Percentiles rank a stretch among this genome's conserved stretches.
phyloP scores from a whole-genome alignment of 1,139 yeast species.

The Hansenula lynferdii region DNA sequence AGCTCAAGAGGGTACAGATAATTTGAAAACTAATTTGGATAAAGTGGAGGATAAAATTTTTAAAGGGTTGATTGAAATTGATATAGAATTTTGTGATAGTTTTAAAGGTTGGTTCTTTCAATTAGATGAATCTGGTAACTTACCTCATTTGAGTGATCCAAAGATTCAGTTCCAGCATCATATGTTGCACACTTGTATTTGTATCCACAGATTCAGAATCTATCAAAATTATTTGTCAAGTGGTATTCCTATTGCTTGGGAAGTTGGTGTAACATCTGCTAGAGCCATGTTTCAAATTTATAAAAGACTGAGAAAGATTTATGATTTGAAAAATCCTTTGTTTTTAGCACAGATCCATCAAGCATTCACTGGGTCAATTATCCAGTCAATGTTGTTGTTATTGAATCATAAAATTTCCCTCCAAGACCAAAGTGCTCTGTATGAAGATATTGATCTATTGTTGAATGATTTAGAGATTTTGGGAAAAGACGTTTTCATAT shows the following conservation, averaged over 20 bases:
- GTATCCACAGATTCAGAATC: conserved; percentile 26
- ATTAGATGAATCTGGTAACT: conserved; percentile 18
- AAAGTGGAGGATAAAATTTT: conserved; percentile 15
- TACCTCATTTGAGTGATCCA: conserved; percentile 18
- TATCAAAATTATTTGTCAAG: conserved; percentile 24
- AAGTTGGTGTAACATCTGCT: conserved; percentile 22
- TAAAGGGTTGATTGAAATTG: conserved; percentile 21
- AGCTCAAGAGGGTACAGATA: conserved; percentile 6
- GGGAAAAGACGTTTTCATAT: conserved; percentile 18
- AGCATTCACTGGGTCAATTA: conserved; percentile 23
- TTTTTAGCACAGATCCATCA: conserved; percentile 25
- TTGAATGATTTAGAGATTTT: conserved; percentile 20
- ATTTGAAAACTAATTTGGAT: conserved; percentile 5
- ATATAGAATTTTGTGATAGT: conserved; percentile 21
- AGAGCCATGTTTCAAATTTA: conserved; percentile 23
- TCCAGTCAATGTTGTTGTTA: conserved; percentile 25
- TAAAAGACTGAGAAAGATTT: conserved; percentile 18
- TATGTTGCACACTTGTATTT: conserved; percentile 25
- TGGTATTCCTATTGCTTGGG: conserved; percentile 24
- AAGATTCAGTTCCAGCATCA: conserved; percentile 25
- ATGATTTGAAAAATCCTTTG: conserved; percentile 19
- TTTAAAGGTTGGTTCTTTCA: conserved; percentile 24
- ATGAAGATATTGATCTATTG: conserved; percentile 23
- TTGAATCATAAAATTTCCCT: conserved; percentile 13
- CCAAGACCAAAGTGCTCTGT: conserved; percentile 18